Percentiles rank a stretch among this genome's conserved stretches.
These are phyloP conservation scores for Apiospora aurea DNA, from an alignment of 2,329 filamentous ascomycete species.

Conservation along the genomic window DNA sequence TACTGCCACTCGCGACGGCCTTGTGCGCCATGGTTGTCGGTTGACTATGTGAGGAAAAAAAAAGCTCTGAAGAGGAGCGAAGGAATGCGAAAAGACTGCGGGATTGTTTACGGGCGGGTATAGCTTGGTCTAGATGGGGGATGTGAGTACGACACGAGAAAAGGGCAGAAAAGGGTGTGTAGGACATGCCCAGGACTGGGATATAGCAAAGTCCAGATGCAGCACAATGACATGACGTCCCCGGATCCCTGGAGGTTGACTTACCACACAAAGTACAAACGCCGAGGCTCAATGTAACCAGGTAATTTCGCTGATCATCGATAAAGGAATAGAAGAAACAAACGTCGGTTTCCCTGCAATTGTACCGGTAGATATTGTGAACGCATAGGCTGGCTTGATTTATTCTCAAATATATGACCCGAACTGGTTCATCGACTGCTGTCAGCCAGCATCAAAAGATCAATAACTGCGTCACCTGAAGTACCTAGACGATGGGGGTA, in stretches of 20 bases:
- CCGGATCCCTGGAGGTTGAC: conserved; percentile 5
- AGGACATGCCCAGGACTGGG: not conserved
- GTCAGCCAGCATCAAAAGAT: not conserved
- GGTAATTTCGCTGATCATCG: not conserved
- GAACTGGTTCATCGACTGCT: not conserved
- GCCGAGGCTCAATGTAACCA: not conserved
- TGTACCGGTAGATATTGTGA: not conserved
- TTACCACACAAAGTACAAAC: not conserved
- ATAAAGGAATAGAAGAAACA: not conserved
- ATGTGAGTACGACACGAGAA: not conserved
- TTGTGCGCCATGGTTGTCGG: conserved; percentile 48
- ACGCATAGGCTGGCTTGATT: not conserved
- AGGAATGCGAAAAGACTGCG: not conserved
- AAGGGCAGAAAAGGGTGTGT: not conserved
- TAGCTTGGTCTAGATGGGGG: not conserved
- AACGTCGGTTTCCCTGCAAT: not conserved
- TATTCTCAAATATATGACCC: not conserved
- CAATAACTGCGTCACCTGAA: not conserved
- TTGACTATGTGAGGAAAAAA: not conserved
- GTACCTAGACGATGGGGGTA: not conserved
- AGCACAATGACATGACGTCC: conserved; percentile 11
- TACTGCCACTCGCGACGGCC: conserved; percentile 50
- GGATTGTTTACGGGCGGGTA: not conserved
- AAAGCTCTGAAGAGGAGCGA: not conserved
- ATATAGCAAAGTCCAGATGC: not conserved